Conservation (phyloP, 2,329 filamentous ascomycete genomes). For the Arthrobotrys megalospora region DNA sequence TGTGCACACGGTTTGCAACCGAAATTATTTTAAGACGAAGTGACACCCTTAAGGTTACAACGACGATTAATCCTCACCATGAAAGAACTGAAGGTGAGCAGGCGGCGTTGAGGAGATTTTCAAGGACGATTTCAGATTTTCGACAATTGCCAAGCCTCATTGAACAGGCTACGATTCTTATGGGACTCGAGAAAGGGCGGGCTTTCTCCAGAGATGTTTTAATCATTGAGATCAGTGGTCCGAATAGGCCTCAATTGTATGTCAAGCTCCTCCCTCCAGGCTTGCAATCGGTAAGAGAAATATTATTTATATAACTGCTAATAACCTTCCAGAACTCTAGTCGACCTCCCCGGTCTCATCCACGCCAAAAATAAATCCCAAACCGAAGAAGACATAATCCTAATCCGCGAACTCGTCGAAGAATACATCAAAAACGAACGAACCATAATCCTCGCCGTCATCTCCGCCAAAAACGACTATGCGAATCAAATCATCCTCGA, state of each 20-base stretch:
- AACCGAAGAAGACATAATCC: conserved; percentile 68
- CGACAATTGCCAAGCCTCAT: conserved; percentile 71
- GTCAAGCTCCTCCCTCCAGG: background rate
- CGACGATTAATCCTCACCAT: conserved; percentile 68
- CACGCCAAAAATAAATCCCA: conserved; percentile 70
- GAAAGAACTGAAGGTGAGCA: conserved; percentile 63
- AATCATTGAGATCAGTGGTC: conserved; percentile 70
- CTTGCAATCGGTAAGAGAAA: background rate
- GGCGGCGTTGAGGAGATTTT: conserved; percentile 67
- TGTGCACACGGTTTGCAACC: conserved; percentile 76
- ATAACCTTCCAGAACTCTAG: conserved; percentile 67
- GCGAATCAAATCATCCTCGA: conserved; percentile 74
- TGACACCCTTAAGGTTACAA: conserved; percentile 66
- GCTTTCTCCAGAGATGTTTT: conserved; percentile 70
- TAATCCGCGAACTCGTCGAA: conserved; percentile 70
- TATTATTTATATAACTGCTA: background rate
- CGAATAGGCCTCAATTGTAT: conserved; percentile 68
- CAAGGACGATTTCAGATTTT: conserved; percentile 66
- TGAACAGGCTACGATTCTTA: conserved; percentile 70
- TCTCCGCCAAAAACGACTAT: conserved; percentile 71
- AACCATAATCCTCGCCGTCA: conserved; percentile 75
- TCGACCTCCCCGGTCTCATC: conserved; percentile 74
- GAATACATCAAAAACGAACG: conserved; percentile 74
- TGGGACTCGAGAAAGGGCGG: conserved; percentile 69
- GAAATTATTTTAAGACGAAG: conserved; percentile 73